Evolutionary conservation across 2,329 filamentous ascomycete genomes (phyloP), one percentile per base, ranked within the genome.

Genomic region (Lecanicillium sp.): DNA sequence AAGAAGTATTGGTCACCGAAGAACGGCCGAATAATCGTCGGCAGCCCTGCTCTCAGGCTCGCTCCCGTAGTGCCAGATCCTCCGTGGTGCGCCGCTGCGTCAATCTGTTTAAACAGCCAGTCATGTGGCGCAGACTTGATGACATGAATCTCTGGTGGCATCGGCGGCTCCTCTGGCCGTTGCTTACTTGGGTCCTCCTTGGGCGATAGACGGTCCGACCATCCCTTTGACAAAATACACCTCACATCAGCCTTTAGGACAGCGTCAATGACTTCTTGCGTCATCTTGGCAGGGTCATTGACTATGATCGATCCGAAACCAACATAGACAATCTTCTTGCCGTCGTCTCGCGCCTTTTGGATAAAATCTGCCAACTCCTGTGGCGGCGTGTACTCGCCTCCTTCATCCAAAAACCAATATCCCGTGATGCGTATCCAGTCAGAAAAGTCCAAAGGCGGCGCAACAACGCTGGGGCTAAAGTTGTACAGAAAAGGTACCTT

Each of bases 1-100:
- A 94, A 97, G 69, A 98, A 98, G 70, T 84, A 96, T 57, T 98
- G 92, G 52, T 98, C 92, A 5, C 92, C 92, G 55, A 98, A 98
- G 68, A 97, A 98, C 0, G 92, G 92, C 44, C 90, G 86, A 55
- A 97, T 84, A 46, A 98, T 89, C 1, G 92, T 97, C 0, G 92
- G 92, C 5, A 95, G 78, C 3, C 92, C 92, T 1, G 89, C 89
- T 37, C 92, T 76, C 35, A 98, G 68, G 58, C 87, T 94, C 1
- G 92, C 92, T 2, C 92, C 92, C 0, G 92, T 98, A 0, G 92
- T 98, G 2, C 92, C 92, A 4, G 88, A 87, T 5, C 92, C 92
- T 34, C 92, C 92, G 55, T 98, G 92, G 57, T 98, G 92, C 7
- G 86, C 87, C 3, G 86, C 90, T 4, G 90, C 92, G 54, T 98